Base-by-base conservation (phyloP, 169 alveolate genomes). In the Cryptosporidium canis region DNA sequence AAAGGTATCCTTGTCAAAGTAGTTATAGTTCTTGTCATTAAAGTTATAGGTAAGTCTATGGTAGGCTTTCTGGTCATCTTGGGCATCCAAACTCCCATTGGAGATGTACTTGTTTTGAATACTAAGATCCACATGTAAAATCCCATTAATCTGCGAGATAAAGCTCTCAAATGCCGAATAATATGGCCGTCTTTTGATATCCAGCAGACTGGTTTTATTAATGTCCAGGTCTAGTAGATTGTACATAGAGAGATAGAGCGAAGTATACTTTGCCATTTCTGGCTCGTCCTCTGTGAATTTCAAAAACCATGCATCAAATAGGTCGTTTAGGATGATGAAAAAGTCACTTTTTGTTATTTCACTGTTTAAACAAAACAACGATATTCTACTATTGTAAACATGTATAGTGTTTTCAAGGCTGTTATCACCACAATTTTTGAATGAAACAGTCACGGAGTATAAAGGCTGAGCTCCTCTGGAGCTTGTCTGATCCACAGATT, bases 361-460 rank as follows among this genome's bases (percentile, higher is more conserved):
- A 24, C 27, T 67, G 14, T 53, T 33, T 14, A 70, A 4, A 53
- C 84, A 70, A 29, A 70, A 70, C 21, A 70, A 14, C 11, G 84
- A 70, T 7, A 47, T 24, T 51, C 45, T 70, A 31, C 55, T 39
- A 48, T 48, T 51, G 16, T 70, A 70, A 9, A 70, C 1, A 51
- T 70, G 47, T 16, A 70, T 31, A 1, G 67, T 31, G 21, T 55
- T 51, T 55, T 51, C 33, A 12, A 31, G 31, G 21, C 35, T 70
- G 11, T 2, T 24, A 18, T 29, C 16, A 18, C 29, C 33, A 35
- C 84, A 70, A 51, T 51, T 70, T 8, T 70, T 31, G 27, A 70
- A 70, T 18, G 84, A 70, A 70, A 70, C 67, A 70, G n/a, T 51
- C 33, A 70, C 53, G 6, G 66, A 48, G 44, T 70, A 70, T 33